phyloP scores from a whole-genome alignment of 257 asterid species.

The Leonotis leonurus region DNA sequence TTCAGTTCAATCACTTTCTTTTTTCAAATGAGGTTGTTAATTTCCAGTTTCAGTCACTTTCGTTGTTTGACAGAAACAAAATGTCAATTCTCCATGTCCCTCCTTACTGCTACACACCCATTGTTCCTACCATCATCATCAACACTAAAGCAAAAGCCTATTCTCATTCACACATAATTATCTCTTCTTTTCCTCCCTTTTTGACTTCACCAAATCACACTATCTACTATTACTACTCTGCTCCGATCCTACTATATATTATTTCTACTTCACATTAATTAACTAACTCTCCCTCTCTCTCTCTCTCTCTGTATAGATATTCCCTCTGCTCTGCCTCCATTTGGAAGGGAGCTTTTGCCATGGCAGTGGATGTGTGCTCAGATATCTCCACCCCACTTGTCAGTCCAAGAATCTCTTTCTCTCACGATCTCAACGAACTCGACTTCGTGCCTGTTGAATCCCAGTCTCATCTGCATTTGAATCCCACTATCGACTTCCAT shows the following conservation, averaged over 20 bases:
- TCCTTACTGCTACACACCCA: slow-evolving; percentile 32
- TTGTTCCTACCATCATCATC: slow-evolving; percentile 20
- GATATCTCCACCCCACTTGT: slow-evolving; percentile 34
- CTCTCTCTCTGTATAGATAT: not conserved
- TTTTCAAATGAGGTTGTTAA: no score
- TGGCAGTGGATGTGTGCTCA: slow-evolving; percentile 69
- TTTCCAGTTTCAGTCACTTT: slow-evolving; percentile 27
- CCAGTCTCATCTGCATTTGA: slow-evolving; percentile 27
- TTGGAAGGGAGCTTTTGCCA: not conserved
- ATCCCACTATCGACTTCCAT: slow-evolving; percentile 57
- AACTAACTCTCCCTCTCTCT: not conserved
- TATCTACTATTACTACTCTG: no score
- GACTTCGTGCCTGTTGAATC: slow-evolving; percentile 38
- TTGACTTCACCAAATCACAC: slow-evolving; percentile 30
- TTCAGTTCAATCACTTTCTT: slow-evolving; percentile 28
- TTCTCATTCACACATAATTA: slow-evolving; percentile 35
- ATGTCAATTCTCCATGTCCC: slow-evolving; percentile 42
- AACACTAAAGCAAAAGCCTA: slow-evolving; percentile 40
- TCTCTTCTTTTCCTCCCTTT: slow-evolving; percentile 28
- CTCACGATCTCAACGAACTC: slow-evolving; percentile 53
- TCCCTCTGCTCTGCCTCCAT: not conserved
- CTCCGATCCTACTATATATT: no score
- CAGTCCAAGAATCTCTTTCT: slow-evolving; percentile 74
- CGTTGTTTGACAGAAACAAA: slow-evolving; percentile 19
- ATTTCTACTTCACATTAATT: not conserved